Conservation (phyloP, 805 yeast genomes). For the Saccharomycopsis sp. region DNA sequence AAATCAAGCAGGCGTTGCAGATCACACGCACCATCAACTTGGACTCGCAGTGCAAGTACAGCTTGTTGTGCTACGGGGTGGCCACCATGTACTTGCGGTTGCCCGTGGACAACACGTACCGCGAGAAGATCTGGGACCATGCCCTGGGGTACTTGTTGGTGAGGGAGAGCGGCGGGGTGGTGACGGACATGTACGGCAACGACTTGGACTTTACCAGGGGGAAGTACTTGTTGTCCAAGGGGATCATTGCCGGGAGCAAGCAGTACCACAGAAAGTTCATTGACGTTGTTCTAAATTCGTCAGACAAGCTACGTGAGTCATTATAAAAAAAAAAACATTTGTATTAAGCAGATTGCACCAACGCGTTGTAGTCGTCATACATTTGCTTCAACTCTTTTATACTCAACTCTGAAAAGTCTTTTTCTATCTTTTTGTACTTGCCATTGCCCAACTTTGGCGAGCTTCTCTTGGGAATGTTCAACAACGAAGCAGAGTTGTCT, state of each 20-base stretch:
- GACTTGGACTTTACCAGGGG: conserved; percentile 79
- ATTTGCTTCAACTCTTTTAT: conserved; percentile 16
- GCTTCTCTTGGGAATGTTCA: neutral
- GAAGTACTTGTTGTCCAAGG: conserved; percentile 69
- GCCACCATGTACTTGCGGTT: conserved; percentile 88
- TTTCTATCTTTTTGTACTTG: conserved; percentile 8
- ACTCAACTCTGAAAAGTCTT: conserved; percentile 14
- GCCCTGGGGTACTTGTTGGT: conserved; percentile 90
- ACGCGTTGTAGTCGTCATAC: conserved; percentile 11
- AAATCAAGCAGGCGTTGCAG: conserved; percentile 55
- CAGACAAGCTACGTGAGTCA: no score
- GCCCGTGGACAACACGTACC: conserved; percentile 66
- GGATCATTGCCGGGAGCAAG: conserved; percentile 74
- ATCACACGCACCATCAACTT: conserved; percentile 66
- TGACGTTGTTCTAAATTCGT: no score
- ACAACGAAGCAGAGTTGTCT: neutral
- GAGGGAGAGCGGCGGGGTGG: conserved; percentile 85
- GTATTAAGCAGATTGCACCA: no score
- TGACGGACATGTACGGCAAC: conserved; percentile 73
- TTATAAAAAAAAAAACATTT: no score
- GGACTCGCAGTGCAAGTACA: conserved; percentile 95
- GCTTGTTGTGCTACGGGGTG: conserved; percentile 80
- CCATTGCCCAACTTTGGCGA: neutral
- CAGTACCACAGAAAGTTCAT: conserved; percentile 28
- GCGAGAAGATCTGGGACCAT: conserved; percentile 98